Percentiles rank a stretch among this genome's conserved stretches.
phyloP scores from a whole-genome alignment of 2,329 filamentous ascomycete genomes.

The Furcasterigmium furcatum region DNA sequence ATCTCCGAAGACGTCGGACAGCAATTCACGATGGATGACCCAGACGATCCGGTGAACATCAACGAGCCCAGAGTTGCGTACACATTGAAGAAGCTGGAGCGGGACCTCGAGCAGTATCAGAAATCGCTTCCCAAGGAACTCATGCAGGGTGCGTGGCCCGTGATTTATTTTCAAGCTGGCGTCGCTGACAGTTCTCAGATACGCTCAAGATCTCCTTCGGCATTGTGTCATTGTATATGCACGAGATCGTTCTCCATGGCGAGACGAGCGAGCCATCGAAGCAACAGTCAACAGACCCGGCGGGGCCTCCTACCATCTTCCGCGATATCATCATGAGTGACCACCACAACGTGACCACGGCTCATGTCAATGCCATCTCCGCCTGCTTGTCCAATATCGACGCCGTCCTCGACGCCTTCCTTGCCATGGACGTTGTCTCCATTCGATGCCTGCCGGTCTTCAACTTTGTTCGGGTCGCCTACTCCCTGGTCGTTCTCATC shows the following conservation, averaged over 20 bases:
- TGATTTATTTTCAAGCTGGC: not conserved
- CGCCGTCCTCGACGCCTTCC: conserved; percentile 62
- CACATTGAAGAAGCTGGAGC: conserved; percentile 61
- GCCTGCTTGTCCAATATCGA: conserved; percentile 67
- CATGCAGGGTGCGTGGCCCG: conserved; percentile 49
- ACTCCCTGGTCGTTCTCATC: conserved; percentile 68
- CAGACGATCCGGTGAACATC: conserved; percentile 49
- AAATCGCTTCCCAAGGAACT: conserved; percentile 48
- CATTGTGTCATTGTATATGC: conserved; percentile 68
- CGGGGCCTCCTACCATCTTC: conserved; percentile 40
- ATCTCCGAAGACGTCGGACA: conserved; percentile 66
- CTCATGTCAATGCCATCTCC: conserved; percentile 64
- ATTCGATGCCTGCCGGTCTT: conserved; percentile 67
- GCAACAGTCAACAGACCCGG: conserved; percentile 44
- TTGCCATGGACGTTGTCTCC: conserved; percentile 53
- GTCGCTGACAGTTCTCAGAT: conserved; percentile 36
- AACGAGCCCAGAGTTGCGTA: conserved; percentile 62
- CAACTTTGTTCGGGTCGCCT: conserved; percentile 68
- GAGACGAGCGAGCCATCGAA: conserved; percentile 57
- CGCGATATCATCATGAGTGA: conserved; percentile 37
- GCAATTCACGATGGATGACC: conserved; percentile 67
- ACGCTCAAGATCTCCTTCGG: conserved; percentile 61
- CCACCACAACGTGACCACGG: conserved; percentile 40
- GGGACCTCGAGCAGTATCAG: conserved; percentile 59
- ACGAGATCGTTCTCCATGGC: conserved; percentile 70